Evolutionary conservation across 805 yeast species (phyloP).

Genomic region (Yarrowia sp.): DNA sequence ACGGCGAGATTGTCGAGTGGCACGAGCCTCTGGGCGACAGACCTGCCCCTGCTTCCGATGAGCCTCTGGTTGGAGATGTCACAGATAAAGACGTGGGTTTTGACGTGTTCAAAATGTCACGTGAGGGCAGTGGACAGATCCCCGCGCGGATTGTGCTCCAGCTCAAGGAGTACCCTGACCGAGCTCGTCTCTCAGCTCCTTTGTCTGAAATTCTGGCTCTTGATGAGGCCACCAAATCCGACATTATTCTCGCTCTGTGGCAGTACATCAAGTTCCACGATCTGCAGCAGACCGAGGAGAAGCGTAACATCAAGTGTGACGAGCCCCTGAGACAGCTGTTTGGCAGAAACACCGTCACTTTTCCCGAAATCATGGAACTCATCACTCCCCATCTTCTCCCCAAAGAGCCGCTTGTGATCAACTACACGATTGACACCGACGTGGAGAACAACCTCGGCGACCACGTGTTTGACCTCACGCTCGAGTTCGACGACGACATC

Average conservation of each 20-base stretch:
- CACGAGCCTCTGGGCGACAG: conserved; percentile 65
- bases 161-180: conserved; percentile 76
- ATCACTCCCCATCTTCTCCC: conserved; percentile 74
- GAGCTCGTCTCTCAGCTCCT: conserved; percentile 67
- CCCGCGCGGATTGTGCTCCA: conserved; percentile 78
- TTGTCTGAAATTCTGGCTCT: conserved; percentile 76
- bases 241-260: conserved; percentile 79
- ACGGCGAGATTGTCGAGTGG: conserved; percentile 79
- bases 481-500: conserved; percentile 55
- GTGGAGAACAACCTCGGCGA: conserved; percentile 79
- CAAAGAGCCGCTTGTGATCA: conserved; percentile 77
- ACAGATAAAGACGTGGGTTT: conserved; percentile 58
- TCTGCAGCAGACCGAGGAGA: conserved; percentile 64
- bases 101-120: conserved; percentile 88
- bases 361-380: conserved; percentile 74
- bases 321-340: conserved; percentile 56
- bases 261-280: conserved; percentile 74
- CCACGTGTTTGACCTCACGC: conserved; percentile 74
- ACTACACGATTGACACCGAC: conserved; percentile 78
- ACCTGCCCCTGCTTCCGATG: conserved; percentile 42
- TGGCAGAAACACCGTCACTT: conserved; percentile 61
- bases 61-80: conserved; percentile 6
- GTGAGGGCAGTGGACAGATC: conserved; percentile 73
- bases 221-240: conserved; percentile 83
- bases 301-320: conserved; percentile 61